Conservation (phyloP, 2,329 filamentous ascomycete genomes). For the Xylaria sp. region DNA sequence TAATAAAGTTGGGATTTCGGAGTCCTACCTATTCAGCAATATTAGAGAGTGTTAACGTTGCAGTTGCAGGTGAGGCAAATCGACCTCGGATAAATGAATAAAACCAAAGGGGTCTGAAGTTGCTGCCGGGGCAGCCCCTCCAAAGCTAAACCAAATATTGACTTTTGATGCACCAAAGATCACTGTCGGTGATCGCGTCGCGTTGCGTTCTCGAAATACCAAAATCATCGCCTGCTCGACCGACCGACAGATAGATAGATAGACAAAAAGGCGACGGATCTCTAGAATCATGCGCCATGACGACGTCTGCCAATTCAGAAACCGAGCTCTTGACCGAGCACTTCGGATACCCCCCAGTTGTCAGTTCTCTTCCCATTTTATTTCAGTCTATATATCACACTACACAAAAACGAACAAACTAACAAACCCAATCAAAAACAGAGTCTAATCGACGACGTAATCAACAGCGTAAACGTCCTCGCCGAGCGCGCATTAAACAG, state of each 20-base stretch:
- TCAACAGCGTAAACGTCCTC: constrained; percentile 94
- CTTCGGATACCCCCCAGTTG: constrained; percentile 91
- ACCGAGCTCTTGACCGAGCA: constrained; percentile 89
- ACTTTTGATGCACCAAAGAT: constrained; percentile 36
- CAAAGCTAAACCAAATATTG: constrained; percentile 47
- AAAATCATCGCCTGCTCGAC: constrained; percentile 2
- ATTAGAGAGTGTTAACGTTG: too few relatives aligned
- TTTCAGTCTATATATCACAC: too few relatives aligned
- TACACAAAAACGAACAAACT: constrained; percentile 24
- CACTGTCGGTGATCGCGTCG: constrained; percentile 30
- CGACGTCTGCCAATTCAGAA: constrained; percentile 53
- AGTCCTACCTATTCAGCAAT: too few relatives aligned
- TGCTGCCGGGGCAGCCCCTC: constrained; percentile 34
- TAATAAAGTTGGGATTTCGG: too few relatives aligned
- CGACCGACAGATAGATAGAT: constrained; percentile 6
- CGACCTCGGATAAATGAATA: constrained; percentile 17
- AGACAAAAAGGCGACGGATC: neutral
- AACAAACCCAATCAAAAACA: constrained; percentile 52
- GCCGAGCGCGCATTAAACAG: constrained; percentile 89
- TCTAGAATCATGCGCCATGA: constrained; percentile 46
- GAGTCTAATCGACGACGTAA: constrained; percentile 97
- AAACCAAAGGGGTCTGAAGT: neutral
- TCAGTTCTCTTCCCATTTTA: too few relatives aligned
- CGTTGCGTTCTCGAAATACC: constrained; percentile 33
- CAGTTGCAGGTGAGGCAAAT: too few relatives aligned